Evolutionary conservation across 805 yeast species (phyloP).

Genomic region (Candida boidinii): DNA sequence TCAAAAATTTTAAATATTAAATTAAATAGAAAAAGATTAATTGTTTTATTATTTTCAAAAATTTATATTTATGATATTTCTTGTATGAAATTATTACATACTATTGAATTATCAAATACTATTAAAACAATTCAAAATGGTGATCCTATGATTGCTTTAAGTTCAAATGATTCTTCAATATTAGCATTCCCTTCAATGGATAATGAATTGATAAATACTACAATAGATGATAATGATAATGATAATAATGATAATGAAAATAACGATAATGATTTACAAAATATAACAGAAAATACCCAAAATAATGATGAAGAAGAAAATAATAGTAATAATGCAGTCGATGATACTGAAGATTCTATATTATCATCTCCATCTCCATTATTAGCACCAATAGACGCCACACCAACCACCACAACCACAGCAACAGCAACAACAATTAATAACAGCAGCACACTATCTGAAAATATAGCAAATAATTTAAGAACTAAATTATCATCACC

Average conservation of each 20-base stretch:
- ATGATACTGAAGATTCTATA: no score
- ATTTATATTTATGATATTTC: slow-evolving; percentile 84
- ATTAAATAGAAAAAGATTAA: slow-evolving; percentile 73
- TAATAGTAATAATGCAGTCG: no score
- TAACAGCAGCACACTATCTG: no score
- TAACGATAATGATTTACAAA: not conserved
- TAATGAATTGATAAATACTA: slow-evolving; percentile 1
- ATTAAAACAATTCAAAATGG: slow-evolving; percentile 21
- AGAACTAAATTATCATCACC: no score
- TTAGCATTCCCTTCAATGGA: slow-evolving; percentile 43
- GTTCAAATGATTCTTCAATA: slow-evolving; percentile 38
- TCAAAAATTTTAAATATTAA: slow-evolving; percentile 62
- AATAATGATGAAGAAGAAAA: no score
- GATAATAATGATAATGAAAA: not conserved
- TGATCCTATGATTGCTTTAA: slow-evolving; percentile 16
- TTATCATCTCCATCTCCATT: no score
- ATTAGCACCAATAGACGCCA: no score
- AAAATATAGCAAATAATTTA: no score
- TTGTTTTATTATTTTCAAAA: slow-evolving; percentile 73
- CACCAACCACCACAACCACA: no score
- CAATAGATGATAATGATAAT: not conserved
- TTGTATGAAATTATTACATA: slow-evolving; percentile 74
- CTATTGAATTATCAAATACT: slow-evolving; percentile 41
- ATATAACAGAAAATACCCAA: no score
- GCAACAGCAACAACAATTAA: no score